A percentile compares a stretch with the other conserved stretches of the same genome.
Conservation (phyloP, 805 yeast genomes). For the Cyberlindnera meyerae region DNA sequence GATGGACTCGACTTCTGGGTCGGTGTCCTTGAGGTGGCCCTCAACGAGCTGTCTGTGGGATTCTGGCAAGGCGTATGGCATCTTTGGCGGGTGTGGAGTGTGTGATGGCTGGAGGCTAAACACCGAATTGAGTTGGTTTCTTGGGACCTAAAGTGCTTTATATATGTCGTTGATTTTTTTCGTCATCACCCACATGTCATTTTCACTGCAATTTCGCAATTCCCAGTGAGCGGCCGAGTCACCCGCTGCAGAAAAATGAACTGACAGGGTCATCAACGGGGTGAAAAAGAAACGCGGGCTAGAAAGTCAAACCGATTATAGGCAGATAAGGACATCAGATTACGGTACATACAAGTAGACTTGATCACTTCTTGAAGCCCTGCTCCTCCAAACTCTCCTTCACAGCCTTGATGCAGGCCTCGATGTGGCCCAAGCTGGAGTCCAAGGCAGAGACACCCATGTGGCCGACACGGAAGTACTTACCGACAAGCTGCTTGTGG, state of each 20-base stretch:
- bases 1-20: slow-evolving; percentile 81
- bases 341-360: no score
- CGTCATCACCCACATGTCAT: background rate
- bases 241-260: no score
- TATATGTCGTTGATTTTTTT: background rate
- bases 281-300: no score
- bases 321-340: background rate
- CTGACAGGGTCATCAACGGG: no score
- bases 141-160: background rate
- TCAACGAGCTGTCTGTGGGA: slow-evolving; percentile 63
- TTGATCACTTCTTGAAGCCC: slow-evolving; percentile 28
- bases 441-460: slow-evolving; percentile 82
- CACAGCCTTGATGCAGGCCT: slow-evolving; percentile 42
- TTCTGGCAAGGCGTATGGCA: slow-evolving; percentile 63
- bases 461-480: slow-evolving; percentile 92
- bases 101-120: background rate
- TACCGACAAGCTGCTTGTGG: slow-evolving; percentile 70
- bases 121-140: background rate
- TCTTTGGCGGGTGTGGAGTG: slow-evolving; percentile 13
- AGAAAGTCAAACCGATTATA: no score
- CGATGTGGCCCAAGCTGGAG: slow-evolving; percentile 48
- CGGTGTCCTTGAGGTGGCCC: slow-evolving; percentile 52
- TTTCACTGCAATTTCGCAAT: background rate
- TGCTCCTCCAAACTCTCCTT: slow-evolving; percentile 38
- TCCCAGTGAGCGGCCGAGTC: background rate